Conservation (phyloP, 352 stramenopile genomes). For the Aphanomyces stellatus region DNA sequence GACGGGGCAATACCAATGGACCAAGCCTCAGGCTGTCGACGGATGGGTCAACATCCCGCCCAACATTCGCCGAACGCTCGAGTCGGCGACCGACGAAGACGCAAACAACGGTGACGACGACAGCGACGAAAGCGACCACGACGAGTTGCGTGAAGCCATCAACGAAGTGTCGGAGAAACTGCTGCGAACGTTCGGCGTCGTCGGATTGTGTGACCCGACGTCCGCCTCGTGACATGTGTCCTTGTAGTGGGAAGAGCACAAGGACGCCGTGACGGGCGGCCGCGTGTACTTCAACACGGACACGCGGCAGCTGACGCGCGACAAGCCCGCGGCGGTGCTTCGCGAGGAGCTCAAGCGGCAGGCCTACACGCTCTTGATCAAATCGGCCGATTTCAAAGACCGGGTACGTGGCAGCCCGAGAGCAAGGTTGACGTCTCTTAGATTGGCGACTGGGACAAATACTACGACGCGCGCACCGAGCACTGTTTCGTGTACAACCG, state of each 20-base stretch:
- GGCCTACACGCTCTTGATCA: slow-evolving; percentile 34
- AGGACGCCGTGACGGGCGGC: not conserved
- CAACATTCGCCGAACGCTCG: slow-evolving; percentile 2
- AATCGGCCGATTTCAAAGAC: slow-evolving; percentile 6
- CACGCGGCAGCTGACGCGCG: slow-evolving; percentile 31
- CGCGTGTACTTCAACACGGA: slow-evolving; percentile 24
- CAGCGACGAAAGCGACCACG: not conserved
- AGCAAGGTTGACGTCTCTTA: slow-evolving; percentile 12
- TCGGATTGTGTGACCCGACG: not conserved
- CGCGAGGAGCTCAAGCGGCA: slow-evolving; percentile 43
- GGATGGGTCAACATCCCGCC: slow-evolving; percentile 46
- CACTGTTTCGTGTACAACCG: slow-evolving; percentile 65
- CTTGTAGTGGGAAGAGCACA: slow-evolving; percentile 13
- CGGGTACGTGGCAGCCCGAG: not conserved
- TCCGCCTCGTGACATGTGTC: not conserved
- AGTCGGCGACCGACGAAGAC: slow-evolving; percentile 39
- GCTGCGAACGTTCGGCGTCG: not conserved
- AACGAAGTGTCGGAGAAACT: slow-evolving; percentile 3
- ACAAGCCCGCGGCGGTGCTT: slow-evolving; percentile 48
- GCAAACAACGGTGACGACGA: slow-evolving; percentile 18
- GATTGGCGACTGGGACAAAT: slow-evolving; percentile 42
- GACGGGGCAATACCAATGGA: slow-evolving; percentile 45
- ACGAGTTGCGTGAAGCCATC: not conserved
- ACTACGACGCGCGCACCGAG: slow-evolving; percentile 42
- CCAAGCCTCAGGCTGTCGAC: slow-evolving; percentile 27